Base-by-base conservation (phyloP, 306 rosid genomes). In the Crataegus laevigata region DNA sequence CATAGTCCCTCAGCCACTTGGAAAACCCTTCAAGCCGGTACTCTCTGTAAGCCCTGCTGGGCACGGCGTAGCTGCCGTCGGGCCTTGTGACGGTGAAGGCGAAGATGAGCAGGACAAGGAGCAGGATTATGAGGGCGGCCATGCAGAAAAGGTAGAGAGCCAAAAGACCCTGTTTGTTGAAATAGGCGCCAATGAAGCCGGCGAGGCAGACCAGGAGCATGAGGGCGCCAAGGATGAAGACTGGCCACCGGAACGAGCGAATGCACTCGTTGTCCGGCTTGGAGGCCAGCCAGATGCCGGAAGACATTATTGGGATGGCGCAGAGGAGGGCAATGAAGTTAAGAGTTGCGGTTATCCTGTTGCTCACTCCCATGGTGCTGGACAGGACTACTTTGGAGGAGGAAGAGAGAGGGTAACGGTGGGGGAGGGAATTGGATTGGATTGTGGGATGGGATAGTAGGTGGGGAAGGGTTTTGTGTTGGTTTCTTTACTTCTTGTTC, bases 281-380 rank as follows among this genome's bases (percentile, higher is more conserved):
- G 0, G 94, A 89, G 28, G 98, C 97, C 0, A 94, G 83, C 98
- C 98, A 94, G n/a, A 88, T 89, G 36, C 97, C 98, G 2, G 97
- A 79, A 11, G 84, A 96, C 43, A 94, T 92, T 0, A 90, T 89
- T 71, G 93, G 96, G 5, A 94, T 82, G 71, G 99, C 84, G 26
- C 92, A 84, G 21, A 94, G 40, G 47, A 88, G 60, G 5, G 96
- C 97, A 63, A 86, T 72, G 83, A 94, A 89, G 75, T 94, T 94
- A 3, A 94, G 82, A 5, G 69, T 66, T 68, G 99, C 90, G 0
- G 97, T 94, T 36, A 94, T 71, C 45, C 85, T 92, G 90, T 94
- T 90, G 93, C 99, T 94, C 25, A 90, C 83, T 29, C 90, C 99
- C 96, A 94, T 93, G 83, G 68, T 19, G 28, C 3, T 13, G 28